Percentiles rank a stretch among this genome's conserved stretches.
Evolutionary conservation across 1,284 basidiomycete species (phyloP).

Genomic region (Cryptococcus amylolentus): DNA sequence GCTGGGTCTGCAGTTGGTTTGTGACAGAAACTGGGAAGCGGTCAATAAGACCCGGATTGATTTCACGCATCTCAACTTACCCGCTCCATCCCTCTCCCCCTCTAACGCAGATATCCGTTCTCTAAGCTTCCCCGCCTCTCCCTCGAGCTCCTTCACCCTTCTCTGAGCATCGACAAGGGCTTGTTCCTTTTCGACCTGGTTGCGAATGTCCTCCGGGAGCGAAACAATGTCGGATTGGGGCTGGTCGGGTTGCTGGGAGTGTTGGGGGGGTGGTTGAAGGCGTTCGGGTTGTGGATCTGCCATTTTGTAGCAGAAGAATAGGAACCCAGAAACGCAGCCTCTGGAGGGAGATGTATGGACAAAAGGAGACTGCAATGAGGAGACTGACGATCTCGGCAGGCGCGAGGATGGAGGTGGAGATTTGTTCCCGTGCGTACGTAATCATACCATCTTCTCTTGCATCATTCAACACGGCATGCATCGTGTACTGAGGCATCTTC

Average conservation of each 20-base stretch:
- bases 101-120: conserved; percentile 28
- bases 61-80: conserved; percentile 16
- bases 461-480: background rate
- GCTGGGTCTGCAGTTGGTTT: conserved; percentile 39
- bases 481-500: background rate
- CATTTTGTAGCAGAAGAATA: too few relatives aligned
- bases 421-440: too few relatives aligned
- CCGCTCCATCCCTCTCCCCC: conserved; percentile 32
- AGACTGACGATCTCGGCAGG: too few relatives aligned
- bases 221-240: background rate
- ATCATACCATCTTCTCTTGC: background rate
- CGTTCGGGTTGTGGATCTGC: too few relatives aligned
- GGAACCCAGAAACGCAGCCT: too few relatives aligned
- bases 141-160: conserved; percentile 30
- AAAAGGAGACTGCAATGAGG: too few relatives aligned
- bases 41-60: background rate
- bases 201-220: conserved; percentile 30
- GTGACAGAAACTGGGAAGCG: conserved; percentile 26
- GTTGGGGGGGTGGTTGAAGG: too few relatives aligned
- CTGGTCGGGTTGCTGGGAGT: background rate
- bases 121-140: conserved; percentile 30
- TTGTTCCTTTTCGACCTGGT: conserved; percentile 47
- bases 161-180: conserved; percentile 40
- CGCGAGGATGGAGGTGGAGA: too few relatives aligned
- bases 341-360: too few relatives aligned